These are phyloP conservation scores for Hirsutella minnesotensis DNA, from an alignment of 2,329 filamentous ascomycete species.

Conservation along the genomic window DNA sequence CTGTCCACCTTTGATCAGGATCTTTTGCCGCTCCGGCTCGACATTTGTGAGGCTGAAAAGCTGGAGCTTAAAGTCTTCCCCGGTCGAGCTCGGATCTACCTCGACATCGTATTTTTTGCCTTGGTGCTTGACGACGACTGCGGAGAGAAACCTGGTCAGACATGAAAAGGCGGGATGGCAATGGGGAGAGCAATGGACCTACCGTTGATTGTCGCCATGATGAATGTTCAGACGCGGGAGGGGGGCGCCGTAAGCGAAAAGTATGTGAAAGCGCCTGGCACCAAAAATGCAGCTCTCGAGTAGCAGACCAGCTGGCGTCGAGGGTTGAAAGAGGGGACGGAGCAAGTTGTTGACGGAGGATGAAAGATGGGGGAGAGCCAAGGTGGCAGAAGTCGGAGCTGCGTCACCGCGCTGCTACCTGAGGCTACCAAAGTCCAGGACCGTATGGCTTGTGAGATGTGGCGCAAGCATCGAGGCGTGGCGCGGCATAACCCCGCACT, in stretches of 20 bases:
- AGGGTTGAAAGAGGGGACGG: not conserved
- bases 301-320: constrained; percentile 5
- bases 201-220: constrained; percentile 47
- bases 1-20: constrained; percentile 85
- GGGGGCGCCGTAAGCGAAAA: not conserved
- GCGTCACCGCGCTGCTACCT: not conserved
- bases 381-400: not conserved
- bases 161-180: not conserved
- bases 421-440: too few species aligned
- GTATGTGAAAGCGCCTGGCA: not conserved
- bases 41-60: constrained; percentile 92
- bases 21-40: constrained; percentile 92
- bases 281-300: too few species aligned
- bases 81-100: constrained; percentile 70
- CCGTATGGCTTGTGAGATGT: not conserved
- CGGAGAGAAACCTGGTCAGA: not conserved
- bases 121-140: constrained; percentile 88
- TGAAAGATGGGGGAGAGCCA: not conserved
- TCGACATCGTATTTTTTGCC: constrained; percentile 94
- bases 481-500: too few species aligned
- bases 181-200: constrained; percentile 10
- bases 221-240: constrained; percentile 7
- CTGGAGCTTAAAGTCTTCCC: constrained; percentile 92
- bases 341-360: not conserved
- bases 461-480: too few species aligned